Evolutionary conservation across 306 rosid species (phyloP).

Genomic region (Medicago ruthenica): DNA sequence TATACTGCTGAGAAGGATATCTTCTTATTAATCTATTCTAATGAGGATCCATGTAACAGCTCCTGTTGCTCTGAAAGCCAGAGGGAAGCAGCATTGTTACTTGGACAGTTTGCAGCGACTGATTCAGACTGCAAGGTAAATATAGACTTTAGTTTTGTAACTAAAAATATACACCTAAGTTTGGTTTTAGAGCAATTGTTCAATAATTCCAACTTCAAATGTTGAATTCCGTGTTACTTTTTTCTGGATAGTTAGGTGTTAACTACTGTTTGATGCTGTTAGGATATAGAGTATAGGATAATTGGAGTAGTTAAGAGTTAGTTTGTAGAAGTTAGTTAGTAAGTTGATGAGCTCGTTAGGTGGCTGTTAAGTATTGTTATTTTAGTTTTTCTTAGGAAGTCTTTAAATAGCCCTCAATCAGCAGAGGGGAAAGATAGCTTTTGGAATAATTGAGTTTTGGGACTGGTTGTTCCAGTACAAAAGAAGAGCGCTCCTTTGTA

Average conservation of each 20-base stretch:
- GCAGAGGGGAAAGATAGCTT: not conserved
- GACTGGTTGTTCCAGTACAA: slow-evolving; percentile 10
- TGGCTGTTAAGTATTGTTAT: not conserved
- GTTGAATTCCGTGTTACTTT: slow-evolving; percentile 18
- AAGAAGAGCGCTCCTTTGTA: not conserved
- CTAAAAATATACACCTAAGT: not conserved
- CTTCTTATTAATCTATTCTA: slow-evolving; percentile 34
- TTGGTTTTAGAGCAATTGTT: not conserved
- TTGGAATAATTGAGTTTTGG: not conserved
- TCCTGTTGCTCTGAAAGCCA: slow-evolving; percentile 98
- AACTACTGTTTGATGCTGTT: slow-evolving; percentile 35
- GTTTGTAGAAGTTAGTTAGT: not conserved
- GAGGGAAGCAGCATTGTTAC: slow-evolving; percentile 95
- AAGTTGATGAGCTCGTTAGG: not conserved
- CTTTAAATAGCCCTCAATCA: not conserved
- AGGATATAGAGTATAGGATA: not conserved
- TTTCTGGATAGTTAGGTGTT: slow-evolving; percentile 16
- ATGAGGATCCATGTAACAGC: slow-evolving; percentile 52
- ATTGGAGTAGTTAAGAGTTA: not conserved
- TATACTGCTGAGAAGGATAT: not conserved
- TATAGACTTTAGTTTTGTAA: slow-evolving; percentile 13
- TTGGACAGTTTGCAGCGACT: slow-evolving; percentile 98
- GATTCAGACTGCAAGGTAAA: slow-evolving; percentile 98
- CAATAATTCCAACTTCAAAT: slow-evolving; percentile 3
- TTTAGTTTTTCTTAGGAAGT: not conserved